Evolutionary conservation across 305 asterid genomes (phyloP).

Genomic region (Salvia sclarea): DNA sequence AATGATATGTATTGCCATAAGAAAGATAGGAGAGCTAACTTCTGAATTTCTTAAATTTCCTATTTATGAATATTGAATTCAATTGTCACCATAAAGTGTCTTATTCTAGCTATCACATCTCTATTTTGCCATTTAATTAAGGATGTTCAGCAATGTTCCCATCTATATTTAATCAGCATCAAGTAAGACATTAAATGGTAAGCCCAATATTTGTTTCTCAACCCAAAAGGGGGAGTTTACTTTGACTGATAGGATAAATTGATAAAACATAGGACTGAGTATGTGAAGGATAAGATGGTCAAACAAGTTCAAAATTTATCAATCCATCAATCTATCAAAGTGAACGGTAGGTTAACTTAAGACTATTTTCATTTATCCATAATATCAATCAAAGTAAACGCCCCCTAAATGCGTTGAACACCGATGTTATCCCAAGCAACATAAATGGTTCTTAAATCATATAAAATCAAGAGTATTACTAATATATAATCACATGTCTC

Average conservation of each 20-base stretch:
- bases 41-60: not conserved
- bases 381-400: no score
- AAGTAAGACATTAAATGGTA: not conserved
- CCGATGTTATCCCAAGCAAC: not conserved
- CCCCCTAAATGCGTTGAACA: no score
- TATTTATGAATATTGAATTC: not conserved
- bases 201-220: not conserved
- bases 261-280: no score
- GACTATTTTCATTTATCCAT: no score
- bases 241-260: no score
- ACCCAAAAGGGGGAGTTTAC: no score
- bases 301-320: no score
- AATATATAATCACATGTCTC: not conserved
- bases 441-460: not conserved
- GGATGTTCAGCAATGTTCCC: not conserved
- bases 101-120: not conserved
- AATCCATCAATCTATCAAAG: no score
- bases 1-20: not conserved
- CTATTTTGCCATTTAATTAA: not conserved
- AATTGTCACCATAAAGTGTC: slow-evolving; percentile 3
- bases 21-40: not conserved
- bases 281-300: no score
- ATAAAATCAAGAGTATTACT: not conserved
- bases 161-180: not conserved
- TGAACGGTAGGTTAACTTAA: no score